Percentiles rank a stretch among this genome's conserved stretches.
phyloP scores from a whole-genome alignment of 1,139 yeast genomes.

The Kurtzmaniella quercitrusa region DNA sequence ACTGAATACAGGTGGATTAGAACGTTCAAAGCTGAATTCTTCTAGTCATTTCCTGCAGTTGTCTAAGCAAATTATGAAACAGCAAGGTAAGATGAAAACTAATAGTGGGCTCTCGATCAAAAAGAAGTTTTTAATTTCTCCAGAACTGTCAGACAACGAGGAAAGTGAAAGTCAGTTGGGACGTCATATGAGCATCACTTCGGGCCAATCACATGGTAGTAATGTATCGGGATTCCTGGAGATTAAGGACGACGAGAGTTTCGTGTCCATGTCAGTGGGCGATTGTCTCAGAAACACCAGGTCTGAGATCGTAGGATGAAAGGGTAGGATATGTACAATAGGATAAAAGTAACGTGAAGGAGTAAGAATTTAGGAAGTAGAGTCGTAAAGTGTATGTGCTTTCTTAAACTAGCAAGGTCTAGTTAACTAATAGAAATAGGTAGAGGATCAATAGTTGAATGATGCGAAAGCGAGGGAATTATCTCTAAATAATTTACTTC shows the following conservation, averaged over 20 bases:
- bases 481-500: no score
- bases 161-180: slow-evolving; percentile 8
- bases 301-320: slow-evolving; percentile 28
- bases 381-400: no score
- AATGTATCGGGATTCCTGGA: slow-evolving; percentile 4
- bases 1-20: slow-evolving; percentile 7
- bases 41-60: slow-evolving; percentile 13
- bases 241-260: slow-evolving; percentile 24
- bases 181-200: slow-evolving; percentile 6
- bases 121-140: slow-evolving; percentile 25
- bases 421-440: no score
- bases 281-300: slow-evolving; percentile 39
- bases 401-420: no score
- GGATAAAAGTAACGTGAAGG: background rate
- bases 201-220: slow-evolving; percentile 3
- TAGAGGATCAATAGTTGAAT: no score
- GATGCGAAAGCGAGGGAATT: no score
- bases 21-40: slow-evolving; percentile 7
- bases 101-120: slow-evolving; percentile 10
- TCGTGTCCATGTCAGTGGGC: slow-evolving; percentile 36
- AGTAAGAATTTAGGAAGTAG: no score
- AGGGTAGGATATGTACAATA: slow-evolving; percentile 3
- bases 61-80: slow-evolving; percentile 15
- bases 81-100: slow-evolving; percentile 6
- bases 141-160: slow-evolving; percentile 28